Percentiles rank a stretch among this genome's conserved stretches.
phyloP scores from a whole-genome alignment of 148 eudicot species.

The Limonium bicolor region DNA sequence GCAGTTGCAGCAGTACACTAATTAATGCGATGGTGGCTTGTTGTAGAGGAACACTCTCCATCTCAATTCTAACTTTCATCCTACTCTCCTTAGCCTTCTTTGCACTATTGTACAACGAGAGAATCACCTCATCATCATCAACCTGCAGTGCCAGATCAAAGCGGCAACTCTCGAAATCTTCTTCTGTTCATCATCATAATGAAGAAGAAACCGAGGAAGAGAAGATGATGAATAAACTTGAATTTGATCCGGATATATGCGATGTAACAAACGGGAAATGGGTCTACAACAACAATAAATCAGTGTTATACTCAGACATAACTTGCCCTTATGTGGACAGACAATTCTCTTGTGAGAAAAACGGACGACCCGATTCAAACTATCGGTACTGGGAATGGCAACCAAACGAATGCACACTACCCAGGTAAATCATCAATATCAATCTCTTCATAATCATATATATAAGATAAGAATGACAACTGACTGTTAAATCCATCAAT shows the following conservation, averaged over 20 bases:
- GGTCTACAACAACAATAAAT: constrained; percentile 32
- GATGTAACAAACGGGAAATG: constrained; percentile 38
- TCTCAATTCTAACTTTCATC: constrained; percentile 24
- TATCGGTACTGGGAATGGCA: constrained; percentile 88
- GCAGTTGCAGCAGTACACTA: background rate
- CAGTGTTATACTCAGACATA: constrained; percentile 46
- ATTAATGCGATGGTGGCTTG: constrained; percentile 18
- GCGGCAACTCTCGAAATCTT: constrained; percentile 6
- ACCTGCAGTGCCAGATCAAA: constrained; percentile 16
- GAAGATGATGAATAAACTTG: constrained; percentile 39
- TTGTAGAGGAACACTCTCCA: constrained; percentile 26
- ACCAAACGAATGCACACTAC: constrained; percentile 73
- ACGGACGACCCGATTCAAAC: constrained; percentile 59
- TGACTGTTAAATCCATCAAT: background rate
- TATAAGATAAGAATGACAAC: background rate
- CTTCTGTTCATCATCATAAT: background rate
- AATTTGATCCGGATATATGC: constrained; percentile 52
- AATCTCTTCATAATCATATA: background rate
- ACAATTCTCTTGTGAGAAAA: constrained; percentile 63
- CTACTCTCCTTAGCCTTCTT: constrained; percentile 37
- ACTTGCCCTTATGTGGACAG: constrained; percentile 66
- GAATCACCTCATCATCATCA: constrained; percentile 30
- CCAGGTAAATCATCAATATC: constrained; percentile 36
- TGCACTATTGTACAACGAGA: constrained; percentile 53
- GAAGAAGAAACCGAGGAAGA: constrained; percentile 14